Percentiles rank a stretch among this genome's conserved stretches.
These are phyloP conservation scores for Phytophthora agathidicida DNA, from an alignment of 352 stramenopile genomes.

Conservation along the genomic window DNA sequence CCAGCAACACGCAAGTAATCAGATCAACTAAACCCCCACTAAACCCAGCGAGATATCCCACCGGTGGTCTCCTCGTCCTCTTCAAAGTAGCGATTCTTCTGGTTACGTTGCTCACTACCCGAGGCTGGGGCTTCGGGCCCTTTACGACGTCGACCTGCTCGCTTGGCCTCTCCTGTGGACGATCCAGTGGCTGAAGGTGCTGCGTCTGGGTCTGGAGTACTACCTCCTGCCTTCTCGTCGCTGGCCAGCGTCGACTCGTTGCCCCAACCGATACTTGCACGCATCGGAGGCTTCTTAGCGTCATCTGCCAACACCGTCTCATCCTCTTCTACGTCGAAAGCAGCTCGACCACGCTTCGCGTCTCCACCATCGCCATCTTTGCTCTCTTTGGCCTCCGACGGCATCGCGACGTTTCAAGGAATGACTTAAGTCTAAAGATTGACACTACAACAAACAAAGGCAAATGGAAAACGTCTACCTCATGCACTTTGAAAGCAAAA, in stretches of 20 bases:
- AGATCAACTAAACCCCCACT: not conserved
- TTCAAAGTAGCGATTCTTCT: conserved; percentile 81
- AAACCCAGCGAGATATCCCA: conserved; percentile 7
- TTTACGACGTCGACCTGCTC: conserved; percentile 59
- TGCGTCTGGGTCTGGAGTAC: conserved; percentile 11
- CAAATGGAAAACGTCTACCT: too few relatives aligned
- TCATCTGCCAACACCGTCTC: conserved; percentile 45
- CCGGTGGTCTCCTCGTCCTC: conserved; percentile 70
- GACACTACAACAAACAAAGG: too few relatives aligned
- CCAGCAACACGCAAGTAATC: not conserved
- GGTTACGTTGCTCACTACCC: conserved; percentile 36
- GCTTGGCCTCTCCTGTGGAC: conserved; percentile 51
- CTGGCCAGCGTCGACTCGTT: conserved; percentile 39
- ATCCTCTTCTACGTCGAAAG: conserved; percentile 62
- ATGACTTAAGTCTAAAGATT: conserved; percentile 9
- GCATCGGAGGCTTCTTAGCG: conserved; percentile 52
- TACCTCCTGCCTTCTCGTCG: conserved; percentile 31
- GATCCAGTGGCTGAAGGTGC: conserved; percentile 13
- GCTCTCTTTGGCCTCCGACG: conserved; percentile 34
- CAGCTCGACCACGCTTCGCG: conserved; percentile 21
- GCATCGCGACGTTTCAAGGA: conserved; percentile 30
- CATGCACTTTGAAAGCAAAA: too few relatives aligned
- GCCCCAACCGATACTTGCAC: conserved; percentile 70
- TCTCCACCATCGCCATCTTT: conserved; percentile 26
- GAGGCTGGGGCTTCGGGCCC: conserved; percentile 41